phyloP scores from a whole-genome alignment of 495 filamentous ascomycete genomes.

The Hypoxylon rickii region DNA sequence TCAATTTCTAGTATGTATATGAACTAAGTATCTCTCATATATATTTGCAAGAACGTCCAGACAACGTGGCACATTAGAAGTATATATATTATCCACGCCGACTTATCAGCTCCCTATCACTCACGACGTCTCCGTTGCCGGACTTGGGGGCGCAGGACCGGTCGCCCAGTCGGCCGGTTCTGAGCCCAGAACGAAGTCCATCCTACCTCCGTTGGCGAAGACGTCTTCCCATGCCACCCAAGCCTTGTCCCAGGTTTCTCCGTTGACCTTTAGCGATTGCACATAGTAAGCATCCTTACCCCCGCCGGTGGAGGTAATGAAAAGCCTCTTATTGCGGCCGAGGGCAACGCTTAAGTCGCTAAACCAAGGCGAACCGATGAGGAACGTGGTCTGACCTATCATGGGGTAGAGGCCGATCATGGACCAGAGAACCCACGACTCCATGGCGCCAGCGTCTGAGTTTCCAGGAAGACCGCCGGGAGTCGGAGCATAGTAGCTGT shows the following conservation, averaged over 20 bases:
- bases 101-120: too few species aligned
- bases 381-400: conserved; percentile 66
- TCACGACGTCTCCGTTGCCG: conserved; percentile 35
- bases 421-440: conserved; percentile 70
- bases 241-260: conserved; percentile 55
- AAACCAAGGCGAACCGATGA: conserved; percentile 68
- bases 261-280: conserved; percentile 57
- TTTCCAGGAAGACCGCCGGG: conserved; percentile 66
- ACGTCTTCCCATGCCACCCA: conserved; percentile 69
- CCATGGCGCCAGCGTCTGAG: conserved; percentile 72
- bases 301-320: conserved; percentile 58
- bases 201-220: conserved; percentile 63
- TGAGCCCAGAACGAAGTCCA: conserved; percentile 65
- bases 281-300: conserved; percentile 57
- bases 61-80: too few species aligned
- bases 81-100: too few species aligned
- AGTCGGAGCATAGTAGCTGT: conserved; percentile 58
- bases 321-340: conserved; percentile 57
- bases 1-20: too few species aligned
- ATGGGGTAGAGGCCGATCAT: conserved; percentile 74
- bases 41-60: too few species aligned
- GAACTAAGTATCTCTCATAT: too few species aligned
- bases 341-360: conserved; percentile 60
- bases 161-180: conserved; percentile 60
- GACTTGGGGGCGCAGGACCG: conserved; percentile 60